Evolutionary conservation across 2,329 filamentous ascomycete species (phyloP), one percentile per base, ranked within the genome.

Genomic region (Penicillium sp.): DNA sequence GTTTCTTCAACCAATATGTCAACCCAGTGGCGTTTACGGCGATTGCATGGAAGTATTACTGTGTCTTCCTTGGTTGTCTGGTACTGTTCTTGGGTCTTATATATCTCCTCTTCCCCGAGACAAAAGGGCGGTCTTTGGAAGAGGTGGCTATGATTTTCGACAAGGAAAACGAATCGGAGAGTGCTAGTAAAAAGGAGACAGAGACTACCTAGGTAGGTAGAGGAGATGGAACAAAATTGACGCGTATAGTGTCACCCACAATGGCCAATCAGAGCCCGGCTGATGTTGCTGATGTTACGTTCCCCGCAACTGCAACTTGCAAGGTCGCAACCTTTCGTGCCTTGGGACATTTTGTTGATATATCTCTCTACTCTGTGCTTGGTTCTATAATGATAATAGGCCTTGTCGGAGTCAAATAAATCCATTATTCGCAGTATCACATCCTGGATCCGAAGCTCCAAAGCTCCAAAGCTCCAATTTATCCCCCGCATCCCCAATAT

Each of bases 1-100:
- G 64, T 60, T 61, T 58, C 39, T 72, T 72, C 57, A 72, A 73
- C 54, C 64, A 66, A 47, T 73, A 69, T 45, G 70, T 69, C 33
- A 73, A 72, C 51, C 72, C 72, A 0, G 67, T 74, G 5, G 70
- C 67, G 0, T 64, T 75, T 45, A 53, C 60, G 1, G 60, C 53
- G 0, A 66, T 74, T 10, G 59, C 53, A 0, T 74, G 71, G 69
- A 69, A 63, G 42, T 73, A 72, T 50, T 74, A 70, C 40, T 64
- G 68, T 34, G 61, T 73, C 9, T 73, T 69, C 44, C 62, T 66
- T 49, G 66, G 64, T 8, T 68, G 69, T 33, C 37, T 72, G 17
- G 57, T 55, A 1, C 48, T 63, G 3, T 59, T 69, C 10, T 45
- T 72, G 2, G 48, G 57, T 0, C 32, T 69, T 15, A 63, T 72